Evolutionary conservation across 371 early-diverging fungal species (phyloP).

Genomic region (Saksenaea vasiformis): DNA sequence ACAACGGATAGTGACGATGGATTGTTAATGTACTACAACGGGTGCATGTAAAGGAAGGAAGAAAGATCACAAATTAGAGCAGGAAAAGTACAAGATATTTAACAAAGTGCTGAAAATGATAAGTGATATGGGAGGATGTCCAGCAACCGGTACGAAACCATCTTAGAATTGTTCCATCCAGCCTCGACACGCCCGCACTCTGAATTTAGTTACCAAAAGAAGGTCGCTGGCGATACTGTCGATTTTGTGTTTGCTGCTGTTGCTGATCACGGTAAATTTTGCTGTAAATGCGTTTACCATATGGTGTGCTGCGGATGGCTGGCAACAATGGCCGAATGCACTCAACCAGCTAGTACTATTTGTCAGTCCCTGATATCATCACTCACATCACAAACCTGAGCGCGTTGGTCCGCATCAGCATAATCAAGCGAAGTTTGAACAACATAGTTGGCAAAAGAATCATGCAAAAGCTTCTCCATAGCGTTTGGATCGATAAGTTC

Average conservation of each 20-base stretch:
- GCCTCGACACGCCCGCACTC: background rate
- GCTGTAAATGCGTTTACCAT: slow-evolving; percentile 86
- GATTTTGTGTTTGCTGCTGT: background rate
- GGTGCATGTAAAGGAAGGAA: background rate
- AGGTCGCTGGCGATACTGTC: background rate
- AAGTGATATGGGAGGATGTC: background rate
- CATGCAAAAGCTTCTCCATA: slow-evolving; percentile 78
- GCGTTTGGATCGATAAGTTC: slow-evolving; percentile 70
- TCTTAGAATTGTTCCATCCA: background rate
- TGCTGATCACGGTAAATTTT: slow-evolving; percentile 61
- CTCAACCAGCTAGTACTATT: slow-evolving; percentile 60
- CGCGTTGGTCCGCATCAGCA: slow-evolving; percentile 73
- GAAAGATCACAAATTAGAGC: background rate
- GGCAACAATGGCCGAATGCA: slow-evolving; percentile 78
- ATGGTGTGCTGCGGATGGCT: slow-evolving; percentile 82
- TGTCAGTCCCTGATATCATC: background rate
- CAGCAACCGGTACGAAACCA: background rate
- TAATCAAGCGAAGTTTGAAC: slow-evolving; percentile 92
- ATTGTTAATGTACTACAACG: background rate
- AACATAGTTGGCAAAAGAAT: slow-evolving; percentile 91
- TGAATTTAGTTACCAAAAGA: background rate
- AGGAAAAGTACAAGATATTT: background rate
- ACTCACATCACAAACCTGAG: slow-evolving; percentile 37
- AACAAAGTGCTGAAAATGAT: background rate
- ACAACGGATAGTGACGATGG: background rate